Conservation (phyloP, 2,329 filamentous ascomycete genomes). For the Trichoderma harzianum region DNA sequence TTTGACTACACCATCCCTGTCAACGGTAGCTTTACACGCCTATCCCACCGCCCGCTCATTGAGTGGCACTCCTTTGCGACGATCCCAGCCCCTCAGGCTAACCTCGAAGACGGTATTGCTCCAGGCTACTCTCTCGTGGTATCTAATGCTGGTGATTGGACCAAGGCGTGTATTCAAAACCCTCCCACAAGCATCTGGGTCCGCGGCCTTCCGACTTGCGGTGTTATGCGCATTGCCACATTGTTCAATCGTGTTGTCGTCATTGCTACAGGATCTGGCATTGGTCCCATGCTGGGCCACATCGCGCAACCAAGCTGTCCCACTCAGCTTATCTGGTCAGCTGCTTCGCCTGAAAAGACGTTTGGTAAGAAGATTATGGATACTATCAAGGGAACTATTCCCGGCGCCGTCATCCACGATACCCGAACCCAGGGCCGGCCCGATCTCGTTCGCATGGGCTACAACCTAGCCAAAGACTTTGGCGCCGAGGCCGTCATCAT, state of each 20-base stretch:
- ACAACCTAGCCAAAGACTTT: slow-evolving; percentile 54
- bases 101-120: slow-evolving; percentile 23
- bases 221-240: slow-evolving; percentile 64
- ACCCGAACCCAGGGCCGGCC: slow-evolving; percentile 57
- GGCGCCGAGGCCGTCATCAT: slow-evolving; percentile 68
- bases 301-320: slow-evolving; percentile 49
- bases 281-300: slow-evolving; percentile 63
- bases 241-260: slow-evolving; percentile 64
- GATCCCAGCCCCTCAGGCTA: slow-evolving; percentile 54
- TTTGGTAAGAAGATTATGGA: slow-evolving; percentile 58
- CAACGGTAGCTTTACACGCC: slow-evolving; percentile 45
- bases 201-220: slow-evolving; percentile 63
- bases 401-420: slow-evolving; percentile 64
- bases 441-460: slow-evolving; percentile 50
- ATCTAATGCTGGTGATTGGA: slow-evolving; percentile 76
- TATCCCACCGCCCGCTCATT: slow-evolving; percentile 60
- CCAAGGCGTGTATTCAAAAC: slow-evolving; percentile 56
- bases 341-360: slow-evolving; percentile 57
- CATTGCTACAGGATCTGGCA: slow-evolving; percentile 70
- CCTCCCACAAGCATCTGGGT: slow-evolving; percentile 64
- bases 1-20: slow-evolving; percentile 62
- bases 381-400: slow-evolving; percentile 55
- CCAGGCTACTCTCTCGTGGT: slow-evolving; percentile 64
- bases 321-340: slow-evolving; percentile 66
- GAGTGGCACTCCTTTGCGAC: slow-evolving; percentile 78